Conservation (phyloP, 2,329 filamentous ascomycete species). For the Fusarium sublunatum region DNA sequence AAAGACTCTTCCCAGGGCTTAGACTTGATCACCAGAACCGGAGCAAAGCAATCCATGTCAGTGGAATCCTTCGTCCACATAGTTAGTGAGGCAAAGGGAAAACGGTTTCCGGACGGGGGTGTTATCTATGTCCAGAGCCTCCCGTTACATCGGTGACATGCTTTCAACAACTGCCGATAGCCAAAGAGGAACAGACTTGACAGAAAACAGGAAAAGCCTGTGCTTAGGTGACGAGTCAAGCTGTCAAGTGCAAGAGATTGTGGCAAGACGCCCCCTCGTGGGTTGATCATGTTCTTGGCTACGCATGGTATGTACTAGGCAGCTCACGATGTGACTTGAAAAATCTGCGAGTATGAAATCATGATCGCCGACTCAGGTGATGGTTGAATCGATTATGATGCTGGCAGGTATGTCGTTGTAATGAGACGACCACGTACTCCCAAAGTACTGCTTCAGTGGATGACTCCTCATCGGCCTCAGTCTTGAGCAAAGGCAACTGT, state of each 20-base stretch:
- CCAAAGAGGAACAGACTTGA: conserved; percentile 20
- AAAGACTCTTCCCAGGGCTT: neutral
- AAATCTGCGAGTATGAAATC: conserved; percentile 17
- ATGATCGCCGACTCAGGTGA: conserved; percentile 21
- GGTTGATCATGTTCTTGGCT: conserved; percentile 13
- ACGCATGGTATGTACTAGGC: conserved; percentile 13
- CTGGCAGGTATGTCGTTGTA: conserved; percentile 3
- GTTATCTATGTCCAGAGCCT: neutral
- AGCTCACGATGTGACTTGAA: conserved; percentile 27
- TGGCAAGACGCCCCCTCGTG: conserved; percentile 27
- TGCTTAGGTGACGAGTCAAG: conserved; percentile 26
- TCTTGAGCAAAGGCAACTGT: conserved; percentile 4
- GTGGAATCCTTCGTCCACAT: conserved; percentile 1
- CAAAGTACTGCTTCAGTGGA: neutral
- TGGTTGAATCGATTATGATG: conserved; percentile 2
- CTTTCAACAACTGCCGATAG: conserved; percentile 21
- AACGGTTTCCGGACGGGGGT: neutral
- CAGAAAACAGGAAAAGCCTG: conserved; percentile 20
- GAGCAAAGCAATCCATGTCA: conserved; percentile 1
- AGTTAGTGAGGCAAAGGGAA: neutral
- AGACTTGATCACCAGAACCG: neutral
- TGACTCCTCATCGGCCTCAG: too few species aligned
- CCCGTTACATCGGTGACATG: conserved; percentile 5
- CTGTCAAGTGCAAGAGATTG: conserved; percentile 30
- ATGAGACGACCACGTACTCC: conserved; percentile 1